Percentiles rank a stretch among this genome's conserved stretches.
Evolutionary conservation across 108 stramenopile genomes (phyloP).

Genomic region (Schizochytrium sp.): DNA sequence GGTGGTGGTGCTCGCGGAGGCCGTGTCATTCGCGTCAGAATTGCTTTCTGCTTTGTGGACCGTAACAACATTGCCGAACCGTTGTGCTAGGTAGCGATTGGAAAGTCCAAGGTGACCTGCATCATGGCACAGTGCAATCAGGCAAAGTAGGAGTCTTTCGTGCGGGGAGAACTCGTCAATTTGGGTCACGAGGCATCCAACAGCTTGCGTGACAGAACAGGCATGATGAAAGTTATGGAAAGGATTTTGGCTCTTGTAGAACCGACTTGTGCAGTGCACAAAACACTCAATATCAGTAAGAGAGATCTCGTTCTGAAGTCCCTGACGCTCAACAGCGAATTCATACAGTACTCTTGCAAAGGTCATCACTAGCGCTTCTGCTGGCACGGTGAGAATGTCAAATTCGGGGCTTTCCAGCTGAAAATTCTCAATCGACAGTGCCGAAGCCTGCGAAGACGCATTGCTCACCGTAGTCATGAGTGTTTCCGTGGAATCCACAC

Average conservation of each 20-base stretch:
- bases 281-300: constrained; percentile 28
- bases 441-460: too few relatives aligned
- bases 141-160: constrained; percentile 26
- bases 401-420: background rate
- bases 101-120: constrained; percentile 52
- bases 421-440: background rate
- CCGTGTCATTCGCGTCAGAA: background rate
- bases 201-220: constrained; percentile 41
- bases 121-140: constrained; percentile 58
- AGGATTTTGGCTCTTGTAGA: constrained; percentile 36
- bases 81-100: constrained; percentile 30
- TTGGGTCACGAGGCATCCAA: background rate
- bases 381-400: background rate
- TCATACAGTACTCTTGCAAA: background rate
- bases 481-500: too few relatives aligned
- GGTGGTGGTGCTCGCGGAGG: background rate
- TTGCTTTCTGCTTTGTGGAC: background rate
- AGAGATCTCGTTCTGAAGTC: constrained; percentile 13
- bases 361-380: background rate
- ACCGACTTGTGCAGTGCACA: constrained; percentile 42
- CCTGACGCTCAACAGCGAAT: background rate
- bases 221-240: constrained; percentile 54
- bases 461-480: too few relatives aligned
- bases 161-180: background rate
- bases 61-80: constrained; percentile 22